Evolutionary conservation across 306 rosid species (phyloP).

Genomic region (Sphenostylis stenocarpa): DNA sequence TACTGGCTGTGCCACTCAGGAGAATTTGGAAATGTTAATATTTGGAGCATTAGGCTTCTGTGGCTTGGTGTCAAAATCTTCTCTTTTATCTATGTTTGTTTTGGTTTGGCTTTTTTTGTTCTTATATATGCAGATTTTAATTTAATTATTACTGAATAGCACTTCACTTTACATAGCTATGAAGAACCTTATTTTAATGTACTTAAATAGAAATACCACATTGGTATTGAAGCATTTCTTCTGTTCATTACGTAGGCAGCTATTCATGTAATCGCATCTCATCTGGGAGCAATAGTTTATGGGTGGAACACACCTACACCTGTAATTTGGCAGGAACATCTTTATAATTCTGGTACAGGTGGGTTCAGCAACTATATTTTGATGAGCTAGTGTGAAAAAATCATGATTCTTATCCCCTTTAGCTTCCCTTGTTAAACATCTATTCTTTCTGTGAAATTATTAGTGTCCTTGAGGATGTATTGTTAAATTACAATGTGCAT

Average conservation of each 20-base stretch:
- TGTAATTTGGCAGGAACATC: slow-evolving; percentile 85
- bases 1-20: background rate
- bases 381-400: slow-evolving; percentile 5
- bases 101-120: background rate
- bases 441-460: slow-evolving; percentile 18
- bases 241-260: slow-evolving; percentile 59
- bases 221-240: slow-evolving; percentile 14
- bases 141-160: slow-evolving; percentile 2
- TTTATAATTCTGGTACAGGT: slow-evolving; percentile 76
- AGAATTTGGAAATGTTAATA: slow-evolving; percentile 8
- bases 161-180: background rate
- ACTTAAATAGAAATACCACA: background rate
- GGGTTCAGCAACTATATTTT: slow-evolving; percentile 24
- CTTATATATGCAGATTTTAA: background rate
- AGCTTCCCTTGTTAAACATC: slow-evolving; percentile 21
- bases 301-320: slow-evolving; percentile 98
- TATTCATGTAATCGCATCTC: slow-evolving; percentile 72
- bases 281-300: slow-evolving; percentile 65
- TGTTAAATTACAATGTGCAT: slow-evolving; percentile 11
- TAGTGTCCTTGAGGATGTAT: slow-evolving; percentile 7
- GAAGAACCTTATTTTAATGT: slow-evolving; percentile 5
- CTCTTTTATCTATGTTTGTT: slow-evolving; percentile 11
- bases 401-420: background rate
- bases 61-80: slow-evolving; percentile 7
- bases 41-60: slow-evolving; percentile 12